Evolutionary conservation across 1,284 basidiomycete genomes (phyloP), one percentile per base, ranked within the genome.

Genomic region (Boletus hoseneyae): DNA sequence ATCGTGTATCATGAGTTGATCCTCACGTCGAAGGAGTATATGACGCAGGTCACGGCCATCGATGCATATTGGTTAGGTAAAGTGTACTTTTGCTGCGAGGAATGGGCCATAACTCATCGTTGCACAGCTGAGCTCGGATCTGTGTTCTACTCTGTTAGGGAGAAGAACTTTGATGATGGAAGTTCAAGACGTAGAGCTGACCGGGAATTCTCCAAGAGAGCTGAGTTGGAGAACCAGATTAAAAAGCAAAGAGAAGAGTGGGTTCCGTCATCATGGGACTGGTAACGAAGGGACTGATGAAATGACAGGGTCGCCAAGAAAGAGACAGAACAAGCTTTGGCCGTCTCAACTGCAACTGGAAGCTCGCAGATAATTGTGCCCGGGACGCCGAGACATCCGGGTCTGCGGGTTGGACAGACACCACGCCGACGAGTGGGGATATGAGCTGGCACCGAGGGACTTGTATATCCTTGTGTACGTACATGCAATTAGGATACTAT

Each of bases 1-100:
- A 90, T 98, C 33, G 84, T 99, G 29, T 98, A 97, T 67, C 96
- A 99, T 64, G 95, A 99, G 66, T 79, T 96, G 42, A 94, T 97
- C 53, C 75, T 96, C 58, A 97, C 93, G 4, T 93, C 91, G 23
- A 96, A 91, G 72, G 85, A 95, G 73, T 96, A 97, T 70, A 96
- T 97, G 93, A 95, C 93, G 18, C 92, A 93, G 65, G 94, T 98
- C 13, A 97, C 95, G 1, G 86, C 94, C 0, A 90, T 97, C 48
- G 93, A 97, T 64, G 86, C 94, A 4, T 93, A 93, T 69, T 97
- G 95, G 94, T 80, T 97, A 30, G 91, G 88, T 90, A 65, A 54
- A 64, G 58, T 42, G 32, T 12, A 34, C n/a, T 13, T 40, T 29
- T 1, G 15, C 13, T 34, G 8, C 16, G 12, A 27, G 19, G 32